Conservation (phyloP, 2,329 filamentous ascomycete species). For the Aspergillus neotritici region DNA sequence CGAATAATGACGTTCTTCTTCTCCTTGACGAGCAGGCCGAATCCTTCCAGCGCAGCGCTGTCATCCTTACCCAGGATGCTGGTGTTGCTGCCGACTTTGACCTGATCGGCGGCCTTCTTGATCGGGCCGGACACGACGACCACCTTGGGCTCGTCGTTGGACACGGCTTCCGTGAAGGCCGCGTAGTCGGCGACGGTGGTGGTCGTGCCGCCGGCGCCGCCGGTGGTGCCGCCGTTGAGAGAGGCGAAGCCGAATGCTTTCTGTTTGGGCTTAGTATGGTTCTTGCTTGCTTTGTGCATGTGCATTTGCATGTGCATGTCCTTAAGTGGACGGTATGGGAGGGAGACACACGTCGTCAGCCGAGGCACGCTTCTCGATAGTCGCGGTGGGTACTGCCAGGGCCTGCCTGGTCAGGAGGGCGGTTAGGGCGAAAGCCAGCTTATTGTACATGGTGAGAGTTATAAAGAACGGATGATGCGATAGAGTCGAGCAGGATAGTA, state of each 20-base stretch:
- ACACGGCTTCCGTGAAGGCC: slow-evolving; percentile 47
- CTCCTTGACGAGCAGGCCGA: slow-evolving; percentile 46
- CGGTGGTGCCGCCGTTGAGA: slow-evolving; percentile 50
- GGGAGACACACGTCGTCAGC: slow-evolving; percentile 19
- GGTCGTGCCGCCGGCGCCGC: slow-evolving; percentile 51
- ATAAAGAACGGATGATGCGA: slow-evolving; percentile 4
- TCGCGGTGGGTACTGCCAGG: slow-evolving; percentile 23
- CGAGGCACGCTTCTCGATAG: slow-evolving; percentile 24
- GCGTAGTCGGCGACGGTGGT: slow-evolving; percentile 51
- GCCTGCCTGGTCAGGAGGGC: slow-evolving; percentile 21
- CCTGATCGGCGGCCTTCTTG: slow-evolving; percentile 38
- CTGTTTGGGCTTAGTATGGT: slow-evolving; percentile 4
- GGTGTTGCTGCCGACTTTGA: slow-evolving; percentile 47
- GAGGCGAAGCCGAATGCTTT: slow-evolving; percentile 42
- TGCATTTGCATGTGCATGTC: neutral
- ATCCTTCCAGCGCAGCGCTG: slow-evolving; percentile 51
- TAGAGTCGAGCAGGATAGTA: neutral
- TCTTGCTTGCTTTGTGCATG: too few species aligned
- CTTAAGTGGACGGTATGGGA: neutral
- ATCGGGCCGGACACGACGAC: slow-evolving; percentile 46
- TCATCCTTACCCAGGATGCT: slow-evolving; percentile 48
- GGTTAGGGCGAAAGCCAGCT: slow-evolving; percentile 18
- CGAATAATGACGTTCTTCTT: slow-evolving; percentile 57
- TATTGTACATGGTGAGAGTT: slow-evolving; percentile 20
- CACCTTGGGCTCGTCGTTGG: slow-evolving; percentile 42